phyloP scores from a whole-genome alignment of 176 grass and related monocot species.

The Musa troglodytarum region DNA sequence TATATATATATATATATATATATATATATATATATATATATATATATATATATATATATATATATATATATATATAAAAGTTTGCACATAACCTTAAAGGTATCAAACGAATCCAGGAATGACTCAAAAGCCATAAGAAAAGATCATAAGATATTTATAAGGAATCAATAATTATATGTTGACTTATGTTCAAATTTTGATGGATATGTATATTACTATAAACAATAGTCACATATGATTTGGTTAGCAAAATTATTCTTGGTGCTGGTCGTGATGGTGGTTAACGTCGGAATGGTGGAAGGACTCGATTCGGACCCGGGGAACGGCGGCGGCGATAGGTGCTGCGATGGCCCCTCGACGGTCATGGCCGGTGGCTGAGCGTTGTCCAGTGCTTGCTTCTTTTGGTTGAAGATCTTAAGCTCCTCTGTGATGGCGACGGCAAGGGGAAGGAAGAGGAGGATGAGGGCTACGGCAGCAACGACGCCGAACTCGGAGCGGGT shows the following conservation, averaged over 20 bases:
- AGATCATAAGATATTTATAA: too few relatives aligned
- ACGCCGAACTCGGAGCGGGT: slow-evolving; percentile 26
- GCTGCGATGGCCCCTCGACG: slow-evolving; percentile 1
- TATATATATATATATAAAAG: too few relatives aligned
- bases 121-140: too few relatives aligned
- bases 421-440: slow-evolving; percentile 27
- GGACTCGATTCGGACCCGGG: background rate
- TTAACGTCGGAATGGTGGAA: background rate
- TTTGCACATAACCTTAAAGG: too few relatives aligned
- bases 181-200: background rate
- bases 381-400: background rate
- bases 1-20: too few relatives aligned
- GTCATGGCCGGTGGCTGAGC: slow-evolving; percentile 12
- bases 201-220: slow-evolving; percentile 14
- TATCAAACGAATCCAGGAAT: too few relatives aligned
- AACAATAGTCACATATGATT: too few relatives aligned
- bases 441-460: slow-evolving; percentile 25
- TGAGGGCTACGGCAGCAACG: slow-evolving; percentile 26
- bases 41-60: too few relatives aligned
- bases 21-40: too few relatives aligned
- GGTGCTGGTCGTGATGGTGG: background rate
- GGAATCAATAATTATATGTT: too few relatives aligned
- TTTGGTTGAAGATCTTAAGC: slow-evolving; percentile 27
- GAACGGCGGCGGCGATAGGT: background rate
- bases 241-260: background rate